These are phyloP conservation scores for Zostera marina DNA, from an alignment of 116 monocot species.

Conservation along the genomic window DNA sequence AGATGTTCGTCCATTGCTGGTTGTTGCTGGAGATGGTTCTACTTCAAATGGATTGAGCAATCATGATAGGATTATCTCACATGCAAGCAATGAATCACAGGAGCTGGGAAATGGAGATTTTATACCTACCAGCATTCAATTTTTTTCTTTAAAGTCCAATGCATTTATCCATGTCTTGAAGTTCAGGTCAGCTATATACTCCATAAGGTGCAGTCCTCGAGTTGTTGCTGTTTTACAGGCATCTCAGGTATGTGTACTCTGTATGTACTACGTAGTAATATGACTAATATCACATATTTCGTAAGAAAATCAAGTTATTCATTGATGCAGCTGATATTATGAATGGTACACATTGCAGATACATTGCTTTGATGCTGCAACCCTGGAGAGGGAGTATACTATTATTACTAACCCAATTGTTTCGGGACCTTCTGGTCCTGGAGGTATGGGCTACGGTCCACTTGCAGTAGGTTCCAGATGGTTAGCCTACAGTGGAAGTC, in stretches of 20 bases:
- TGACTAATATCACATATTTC: not conserved
- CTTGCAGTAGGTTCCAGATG: conserved; percentile 80
- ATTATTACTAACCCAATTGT: conserved; percentile 54
- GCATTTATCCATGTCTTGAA: conserved; percentile 72
- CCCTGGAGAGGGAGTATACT: conserved; percentile 68
- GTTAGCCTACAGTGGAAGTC: conserved; percentile 75
- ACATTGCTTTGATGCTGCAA: conserved; percentile 83
- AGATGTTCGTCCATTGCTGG: conserved; percentile 60
- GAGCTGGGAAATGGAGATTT: conserved; percentile 34
- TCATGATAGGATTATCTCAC: conserved; percentile 8
- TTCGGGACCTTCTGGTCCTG: conserved; percentile 26
- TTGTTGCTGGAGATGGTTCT: conserved; percentile 51
- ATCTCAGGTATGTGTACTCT: conserved; percentile 39
- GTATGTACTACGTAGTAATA: too few species aligned
- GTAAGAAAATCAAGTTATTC: not conserved
- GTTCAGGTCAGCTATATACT: conserved; percentile 70
- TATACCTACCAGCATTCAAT: conserved; percentile 43
- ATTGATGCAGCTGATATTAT: not conserved
- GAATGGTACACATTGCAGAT: conserved; percentile 34
- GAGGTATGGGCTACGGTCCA: conserved; percentile 58
- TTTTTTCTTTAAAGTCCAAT: conserved; percentile 69
- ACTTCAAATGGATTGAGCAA: conserved; percentile 16
- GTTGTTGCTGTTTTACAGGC: conserved; percentile 69
- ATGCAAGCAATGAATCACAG: conserved; percentile 18
- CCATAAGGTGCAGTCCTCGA: conserved; percentile 69